phyloP scores from a whole-genome alignment of 257 asterid genomes.

The Buddleja alternifolia region DNA sequence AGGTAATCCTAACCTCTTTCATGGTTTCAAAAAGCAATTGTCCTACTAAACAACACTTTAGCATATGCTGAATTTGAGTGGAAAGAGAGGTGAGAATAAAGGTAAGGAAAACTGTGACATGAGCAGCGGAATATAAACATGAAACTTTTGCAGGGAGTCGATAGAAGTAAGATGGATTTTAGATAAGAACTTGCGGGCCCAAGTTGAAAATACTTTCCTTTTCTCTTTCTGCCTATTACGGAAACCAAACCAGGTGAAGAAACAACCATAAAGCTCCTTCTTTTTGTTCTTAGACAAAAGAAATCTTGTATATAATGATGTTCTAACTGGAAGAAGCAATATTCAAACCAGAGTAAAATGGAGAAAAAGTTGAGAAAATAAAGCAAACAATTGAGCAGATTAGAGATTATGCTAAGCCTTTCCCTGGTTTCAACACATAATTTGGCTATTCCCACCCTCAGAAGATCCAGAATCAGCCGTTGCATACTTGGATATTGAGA shows the following conservation, averaged over 20 bases:
- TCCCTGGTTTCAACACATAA: neutral
- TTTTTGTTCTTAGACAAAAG: neutral
- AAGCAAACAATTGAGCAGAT: neutral
- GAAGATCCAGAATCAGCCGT: slow-evolving; percentile 25
- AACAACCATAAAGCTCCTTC: neutral
- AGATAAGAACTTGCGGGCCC: neutral
- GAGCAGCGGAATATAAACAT: neutral
- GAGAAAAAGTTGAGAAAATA: slow-evolving; percentile 3
- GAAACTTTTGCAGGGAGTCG: slow-evolving; percentile 4
- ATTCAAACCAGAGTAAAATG: neutral
- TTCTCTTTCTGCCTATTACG: neutral
- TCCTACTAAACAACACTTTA: neutral
- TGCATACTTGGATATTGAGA: slow-evolving; percentile 8
- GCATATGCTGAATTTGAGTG: slow-evolving; percentile 3
- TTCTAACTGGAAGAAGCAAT: neutral
- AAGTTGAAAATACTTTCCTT: neutral
- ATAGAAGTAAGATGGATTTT: neutral
- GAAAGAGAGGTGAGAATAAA: neutral
- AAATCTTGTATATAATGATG: too few relatives aligned
- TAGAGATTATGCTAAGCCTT: slow-evolving; percentile 14
- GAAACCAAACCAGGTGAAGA: slow-evolving; percentile 13
- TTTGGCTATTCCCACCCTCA: neutral
- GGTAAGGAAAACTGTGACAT: neutral
- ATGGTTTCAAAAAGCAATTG: neutral
- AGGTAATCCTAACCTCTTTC: slow-evolving; percentile 13